Conservation (phyloP, 768 basidiomycete species). For the Termitomyces sp. region DNA sequence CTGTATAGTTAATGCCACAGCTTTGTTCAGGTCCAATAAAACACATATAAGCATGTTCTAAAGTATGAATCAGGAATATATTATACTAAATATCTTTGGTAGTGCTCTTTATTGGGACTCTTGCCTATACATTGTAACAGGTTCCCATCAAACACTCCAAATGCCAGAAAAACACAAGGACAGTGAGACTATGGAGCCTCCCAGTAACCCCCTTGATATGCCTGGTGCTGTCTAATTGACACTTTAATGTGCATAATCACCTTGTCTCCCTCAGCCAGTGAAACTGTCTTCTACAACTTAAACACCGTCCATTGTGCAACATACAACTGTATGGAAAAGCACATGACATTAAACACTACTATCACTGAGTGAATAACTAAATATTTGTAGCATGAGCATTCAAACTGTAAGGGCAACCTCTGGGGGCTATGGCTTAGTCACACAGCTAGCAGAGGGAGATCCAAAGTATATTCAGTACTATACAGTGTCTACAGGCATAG, state of each 20-base stretch:
- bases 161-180: constrained; percentile 54
- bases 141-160: constrained; percentile 56
- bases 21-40: constrained; percentile 67
- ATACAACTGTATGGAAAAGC: constrained; percentile 44
- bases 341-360: constrained; percentile 69
- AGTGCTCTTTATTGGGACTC: constrained; percentile 68
- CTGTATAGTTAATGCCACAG: background rate
- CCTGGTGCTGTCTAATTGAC: constrained; percentile 57
- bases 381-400: too few relatives aligned
- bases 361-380: too few relatives aligned
- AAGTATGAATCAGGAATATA: background rate
- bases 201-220: constrained; percentile 62
- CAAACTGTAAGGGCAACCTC: too few relatives aligned
- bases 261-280: constrained; percentile 47
- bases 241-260: constrained; percentile 44
- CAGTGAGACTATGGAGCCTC: constrained; percentile 49
- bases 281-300: constrained; percentile 77
- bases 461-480: too few relatives aligned
- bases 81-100: background rate
- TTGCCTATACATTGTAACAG: constrained; percentile 70
- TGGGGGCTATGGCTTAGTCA: too few relatives aligned
- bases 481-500: too few relatives aligned
- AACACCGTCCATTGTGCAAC: constrained; percentile 76
- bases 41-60: constrained; percentile 49
- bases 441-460: too few relatives aligned